Conservation (phyloP, 768 basidiomycete genomes). For the Leccinum rimulosum region DNA sequence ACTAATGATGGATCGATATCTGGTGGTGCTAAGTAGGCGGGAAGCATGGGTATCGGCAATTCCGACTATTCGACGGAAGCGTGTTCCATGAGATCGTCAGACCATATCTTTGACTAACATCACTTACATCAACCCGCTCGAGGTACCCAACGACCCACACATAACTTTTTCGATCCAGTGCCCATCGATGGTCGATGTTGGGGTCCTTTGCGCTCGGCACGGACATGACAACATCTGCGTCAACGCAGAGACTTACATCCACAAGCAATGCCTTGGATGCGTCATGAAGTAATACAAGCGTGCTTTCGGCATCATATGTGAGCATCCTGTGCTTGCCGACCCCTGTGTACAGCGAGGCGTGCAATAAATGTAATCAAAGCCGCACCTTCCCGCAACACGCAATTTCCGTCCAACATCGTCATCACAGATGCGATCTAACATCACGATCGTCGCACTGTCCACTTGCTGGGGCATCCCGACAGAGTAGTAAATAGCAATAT, state of each 20-base stretch:
- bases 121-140: slow-evolving; percentile 46
- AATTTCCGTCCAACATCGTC: slow-evolving; percentile 49
- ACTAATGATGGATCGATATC: slow-evolving; percentile 45
- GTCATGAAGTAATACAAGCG: slow-evolving; percentile 49
- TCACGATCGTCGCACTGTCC: slow-evolving; percentile 45
- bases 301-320: slow-evolving; percentile 49
- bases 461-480: slow-evolving; percentile 47
- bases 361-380: slow-evolving; percentile 13
- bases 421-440: slow-evolving; percentile 40
- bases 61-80: slow-evolving; percentile 31
- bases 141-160: slow-evolving; percentile 59
- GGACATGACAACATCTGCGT: slow-evolving; percentile 25
- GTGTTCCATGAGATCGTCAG: slow-evolving; percentile 14
- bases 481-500: neutral
- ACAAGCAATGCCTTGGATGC: slow-evolving; percentile 51
- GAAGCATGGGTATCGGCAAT: slow-evolving; percentile 42
- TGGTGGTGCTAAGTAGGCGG: slow-evolving; percentile 39
- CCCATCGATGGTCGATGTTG: slow-evolving; percentile 39
- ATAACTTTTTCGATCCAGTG: slow-evolving; percentile 47
- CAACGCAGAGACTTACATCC: slow-evolving; percentile 54
- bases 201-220: slow-evolving; percentile 5
- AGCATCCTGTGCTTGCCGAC: slow-evolving; percentile 44
- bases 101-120: slow-evolving; percentile 3
- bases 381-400: slow-evolving; percentile 59
- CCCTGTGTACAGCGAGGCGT: slow-evolving; percentile 14